Evolutionary conservation across 1,139 yeast species (phyloP), one percentile per base, ranked within the genome.

Genomic region (Magnusiomyces suaveolens): DNA sequence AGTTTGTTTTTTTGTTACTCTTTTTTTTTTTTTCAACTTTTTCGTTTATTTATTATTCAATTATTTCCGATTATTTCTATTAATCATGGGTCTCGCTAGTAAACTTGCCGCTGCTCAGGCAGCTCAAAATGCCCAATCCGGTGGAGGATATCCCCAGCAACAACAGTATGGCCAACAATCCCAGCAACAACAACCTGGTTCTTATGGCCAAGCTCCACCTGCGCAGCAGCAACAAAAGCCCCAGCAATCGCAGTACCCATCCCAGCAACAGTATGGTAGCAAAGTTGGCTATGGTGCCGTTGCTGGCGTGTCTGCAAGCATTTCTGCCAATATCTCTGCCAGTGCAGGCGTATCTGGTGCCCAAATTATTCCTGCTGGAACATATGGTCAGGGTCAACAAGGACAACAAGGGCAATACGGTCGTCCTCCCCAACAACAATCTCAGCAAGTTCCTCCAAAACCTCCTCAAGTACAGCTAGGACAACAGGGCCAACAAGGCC

Each of bases 71-170:
- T n/a, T n/a, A 10, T 36, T 36, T 36, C 18, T 10, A 14, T 36
- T 14, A 10, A 14, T 36, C 18, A 56, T 56, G 58, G 58, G 58
- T 43, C 51, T 56, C 18, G 58, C 58, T 29, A 56, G 56, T 49
- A 56, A 56, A 51, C 41, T 56, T 43, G 50, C 51, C 10, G 52
- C 58, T 33, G 48, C 59, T 43, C 57, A 54, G 18, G 56, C 54
- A 14, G 54, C 51, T 24, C 51, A 48, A 33, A 21, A 36, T n/a
- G 48, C 36, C 20, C 39, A 47, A 21, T n/a, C n/a, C n/a, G 46
- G 36, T 29, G 55, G 52, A 23, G 41, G 43, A 32, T 29, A 39
- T 23, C 51, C 46, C 18, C 25, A 32, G 2, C 49, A 48, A 46
- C 50, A 44, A 38, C 50, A 32, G 46, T 55, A 56, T 43, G 57